Base-by-base conservation (phyloP, 441 rosid species). In the Erodium moschatum region DNA sequence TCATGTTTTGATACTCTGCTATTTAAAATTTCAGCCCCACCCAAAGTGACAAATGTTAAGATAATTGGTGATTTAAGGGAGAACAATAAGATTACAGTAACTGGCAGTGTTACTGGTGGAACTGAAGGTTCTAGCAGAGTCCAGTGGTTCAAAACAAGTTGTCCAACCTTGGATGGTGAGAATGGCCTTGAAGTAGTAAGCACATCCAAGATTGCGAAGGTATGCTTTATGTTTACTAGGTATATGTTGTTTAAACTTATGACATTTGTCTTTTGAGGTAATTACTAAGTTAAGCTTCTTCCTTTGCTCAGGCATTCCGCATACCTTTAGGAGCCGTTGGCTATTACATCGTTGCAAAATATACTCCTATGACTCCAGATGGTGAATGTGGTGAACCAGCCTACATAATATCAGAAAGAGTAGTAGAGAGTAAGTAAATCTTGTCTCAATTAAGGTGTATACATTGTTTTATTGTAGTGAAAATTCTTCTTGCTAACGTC, bases 271-370 rank as follows among this genome's bases (percentile, higher is more conserved):
- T 29, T 67, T 54, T 78, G 61, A 40, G 68, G 68, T 52, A 33
- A 38, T 42, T 65, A 78, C 77, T 73, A 68, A 74, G 20, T 77
- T 75, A 71, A 40, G 72, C 74, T 75, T 80, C 77, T 69, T 35
- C 67, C 68, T 70, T 54, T 67, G 7, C 70, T 69, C 78, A 95
- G 99, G 91, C 97, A 78, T 86, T 95, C 74, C 97, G 99, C 33
- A 85, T 95, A 81, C 97, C 99, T 68, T 72, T 95, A 70, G 97
- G 97, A 79, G 99, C 97, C 35, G 97, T 95, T 78, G 97, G 90
- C 58, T 83, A 77, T 80, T 85, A 84, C 73, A 76, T 95, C 67
- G 94, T 84, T 80, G 97, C 84, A 48, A 95, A 90, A 79, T 95
- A 87, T 77, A 82, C 91, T 77, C 99, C 99, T 69, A 91, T 91